phyloP scores from a whole-genome alignment of 2,329 filamentous ascomycete genomes.

The Scorias spongiosa region DNA sequence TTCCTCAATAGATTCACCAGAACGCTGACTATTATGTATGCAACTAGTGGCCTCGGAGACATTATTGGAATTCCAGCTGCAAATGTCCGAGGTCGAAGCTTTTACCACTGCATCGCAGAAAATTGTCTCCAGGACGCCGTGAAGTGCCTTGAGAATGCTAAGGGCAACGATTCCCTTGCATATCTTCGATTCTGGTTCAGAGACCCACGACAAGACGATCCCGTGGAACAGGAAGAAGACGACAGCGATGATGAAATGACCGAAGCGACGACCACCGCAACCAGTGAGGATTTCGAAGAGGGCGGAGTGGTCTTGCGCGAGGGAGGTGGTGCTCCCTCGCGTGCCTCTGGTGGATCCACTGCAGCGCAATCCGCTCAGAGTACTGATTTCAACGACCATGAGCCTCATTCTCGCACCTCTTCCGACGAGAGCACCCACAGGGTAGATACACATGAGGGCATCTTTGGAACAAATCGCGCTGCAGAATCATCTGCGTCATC shows the following conservation, averaged over 20 bases:
- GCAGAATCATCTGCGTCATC: slow-evolving; percentile 24
- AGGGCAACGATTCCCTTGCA: slow-evolving; percentile 80
- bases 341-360: slow-evolving; percentile 10
- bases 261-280: slow-evolving; percentile 28
- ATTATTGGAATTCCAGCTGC: slow-evolving; percentile 59
- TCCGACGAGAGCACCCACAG: slow-evolving; percentile 32
- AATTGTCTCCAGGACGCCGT: slow-evolving; percentile 64
- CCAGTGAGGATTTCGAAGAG: slow-evolving; percentile 33
- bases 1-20: slow-evolving; percentile 79
- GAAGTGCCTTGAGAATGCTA: slow-evolving; percentile 66
- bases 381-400: slow-evolving; percentile 18
- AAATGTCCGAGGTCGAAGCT: slow-evolving; percentile 59
- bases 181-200: slow-evolving; percentile 77
- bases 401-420: slow-evolving; percentile 23
- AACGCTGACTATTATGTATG: slow-evolving; percentile 73
- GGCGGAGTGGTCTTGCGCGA: slow-evolving; percentile 33
- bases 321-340: slow-evolving; percentile 12
- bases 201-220: slow-evolving; percentile 46
- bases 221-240: slow-evolving; percentile 10
- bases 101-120: slow-evolving; percentile 74
- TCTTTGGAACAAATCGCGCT: slow-evolving; percentile 27
- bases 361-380: slow-evolving; percentile 19
- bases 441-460: slow-evolving; percentile 24
- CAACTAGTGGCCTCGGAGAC: slow-evolving; percentile 59
- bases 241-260: slow-evolving; percentile 30